These are phyloP conservation scores for Cladobotryum protrusum DNA, from an alignment of 2,329 filamentous ascomycete genomes.

Conservation along the genomic window DNA sequence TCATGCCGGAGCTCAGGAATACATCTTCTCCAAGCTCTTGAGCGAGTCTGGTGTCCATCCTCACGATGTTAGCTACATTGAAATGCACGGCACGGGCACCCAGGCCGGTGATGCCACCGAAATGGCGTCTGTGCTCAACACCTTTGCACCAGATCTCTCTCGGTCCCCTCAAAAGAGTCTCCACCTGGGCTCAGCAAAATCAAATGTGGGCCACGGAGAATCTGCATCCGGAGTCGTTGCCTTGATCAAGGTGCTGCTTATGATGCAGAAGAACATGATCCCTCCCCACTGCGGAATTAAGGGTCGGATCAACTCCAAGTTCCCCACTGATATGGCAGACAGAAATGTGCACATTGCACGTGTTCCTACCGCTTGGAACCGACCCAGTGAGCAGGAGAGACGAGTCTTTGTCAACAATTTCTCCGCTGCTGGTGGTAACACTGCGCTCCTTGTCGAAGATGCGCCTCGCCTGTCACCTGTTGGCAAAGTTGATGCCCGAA, in stretches of 20 bases:
- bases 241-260: conserved; percentile 58
- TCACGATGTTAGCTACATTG: conserved; percentile 71
- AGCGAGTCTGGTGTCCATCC: conserved; percentile 53
- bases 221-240: conserved; percentile 56
- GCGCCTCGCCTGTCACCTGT: conserved; percentile 27
- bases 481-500: conserved; percentile 40
- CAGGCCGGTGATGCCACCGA: conserved; percentile 78
- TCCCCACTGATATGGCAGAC: conserved; percentile 47
- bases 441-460: conserved; percentile 56
- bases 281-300: conserved; percentile 64
- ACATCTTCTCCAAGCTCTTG: conserved; percentile 57
- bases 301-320: conserved; percentile 50
- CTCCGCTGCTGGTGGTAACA: conserved; percentile 66
- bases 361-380: conserved; percentile 38
- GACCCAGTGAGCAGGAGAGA: conserved; percentile 40
- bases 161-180: conserved; percentile 25
- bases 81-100: conserved; percentile 85
- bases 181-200: conserved; percentile 57
- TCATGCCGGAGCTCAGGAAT: conserved; percentile 56
- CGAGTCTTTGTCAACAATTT: conserved; percentile 61
- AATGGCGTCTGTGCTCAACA: conserved; percentile 60
- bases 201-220: conserved; percentile 60
- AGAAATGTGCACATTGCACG: conserved; percentile 52
- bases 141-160: no score
- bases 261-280: conserved; percentile 56